Evolutionary conservation across 495 filamentous ascomycete genomes (phyloP), one percentile per base, ranked within the genome.

Genomic region (Platismatia glauca): DNA sequence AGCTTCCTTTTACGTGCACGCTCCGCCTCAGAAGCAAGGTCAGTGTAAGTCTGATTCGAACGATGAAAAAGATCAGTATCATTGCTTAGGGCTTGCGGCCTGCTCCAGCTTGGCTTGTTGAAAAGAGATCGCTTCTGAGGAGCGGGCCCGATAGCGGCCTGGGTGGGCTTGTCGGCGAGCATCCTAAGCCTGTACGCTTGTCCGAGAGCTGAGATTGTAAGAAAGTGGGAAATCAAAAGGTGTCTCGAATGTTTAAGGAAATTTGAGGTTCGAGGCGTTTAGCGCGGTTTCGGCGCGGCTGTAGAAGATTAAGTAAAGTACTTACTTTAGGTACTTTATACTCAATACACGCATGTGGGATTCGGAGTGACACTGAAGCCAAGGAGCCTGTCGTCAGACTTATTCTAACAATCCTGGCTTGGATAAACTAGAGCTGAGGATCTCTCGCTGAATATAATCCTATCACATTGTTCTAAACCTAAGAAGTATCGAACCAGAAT

Each of bases 1-100:
- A 64, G 13, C 57, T 72, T 72, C 62, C 67, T 75, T 70, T 72
- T 55, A 56, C 71, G 62, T 61, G 72, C 57, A 60, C 70, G 71
- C 57, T 80, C 71, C 55, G 81, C 73, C 27, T 88, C 84, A 39
- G 82, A 80, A 29, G 87, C 61, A 41, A 83, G 79, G 48, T 84
- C 78, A 16, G 76, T 74, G 64, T 86, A 89, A 2, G 82, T 80
- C 61, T 88, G 83, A 58, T 81, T 79, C 18, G 85, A 84, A 34
- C 84, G 83, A 39, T 83, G 82, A 68, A 90, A 92, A 50, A 91
- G 81, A 24, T 85, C 80, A 9, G 81, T 65, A 15, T 75, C 73
- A 34, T 82, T 76, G 13, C 73, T 73, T 31, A 78, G 76, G 4
- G 71, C 67, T 20, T 74, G 65, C 5, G 72, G 74, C 48, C 71